These are phyloP conservation scores for Annona cherimola DNA, from an alignment of 164 flowering plant species.

Conservation along the genomic window DNA sequence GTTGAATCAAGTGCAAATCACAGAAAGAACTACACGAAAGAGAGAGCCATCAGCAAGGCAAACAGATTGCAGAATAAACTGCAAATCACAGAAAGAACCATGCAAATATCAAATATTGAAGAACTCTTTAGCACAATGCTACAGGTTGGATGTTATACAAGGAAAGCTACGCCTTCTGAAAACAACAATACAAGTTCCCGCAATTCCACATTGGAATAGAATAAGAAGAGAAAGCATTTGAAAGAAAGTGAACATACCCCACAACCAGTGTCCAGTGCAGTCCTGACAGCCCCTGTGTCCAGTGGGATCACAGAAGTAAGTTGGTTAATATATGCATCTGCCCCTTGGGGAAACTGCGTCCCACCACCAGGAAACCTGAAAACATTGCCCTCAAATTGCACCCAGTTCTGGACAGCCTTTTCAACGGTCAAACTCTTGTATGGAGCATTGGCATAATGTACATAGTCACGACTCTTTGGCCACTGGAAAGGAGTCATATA, in stretches of 20 bases:
- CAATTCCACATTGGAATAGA: background rate
- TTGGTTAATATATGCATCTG: slow-evolving; percentile 77
- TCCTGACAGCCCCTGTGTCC: slow-evolving; percentile 69
- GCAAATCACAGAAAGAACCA: too few species aligned
- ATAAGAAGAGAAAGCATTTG: background rate
- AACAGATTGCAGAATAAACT: too few species aligned
- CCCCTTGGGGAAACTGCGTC: slow-evolving; percentile 91
- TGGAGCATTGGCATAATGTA: slow-evolving; percentile 86
- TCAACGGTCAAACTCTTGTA: slow-evolving; percentile 86
- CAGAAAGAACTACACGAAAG: too few species aligned
- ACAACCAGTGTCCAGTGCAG: slow-evolving; percentile 92
- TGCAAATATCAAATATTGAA: too few species aligned
- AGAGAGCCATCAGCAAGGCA: too few species aligned
- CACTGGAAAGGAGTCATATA: slow-evolving; percentile 88
- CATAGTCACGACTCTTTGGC: slow-evolving; percentile 94
- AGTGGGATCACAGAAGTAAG: slow-evolving; percentile 76
- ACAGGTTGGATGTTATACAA: background rate
- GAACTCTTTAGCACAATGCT: background rate
- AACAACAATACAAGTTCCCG: background rate
- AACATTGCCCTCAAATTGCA: slow-evolving; percentile 78
- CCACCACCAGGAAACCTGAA: slow-evolving; percentile 96
- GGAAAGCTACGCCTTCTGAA: background rate
- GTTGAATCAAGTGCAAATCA: too few species aligned
- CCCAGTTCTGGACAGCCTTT: slow-evolving; percentile 95
- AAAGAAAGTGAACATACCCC: slow-evolving; percentile 51